A percentile compares a stretch with the other conserved stretches of the same genome.
These are phyloP conservation scores for Phytophthora pistaciae DNA, from an alignment of 352 stramenopile species.

Conservation along the genomic window DNA sequence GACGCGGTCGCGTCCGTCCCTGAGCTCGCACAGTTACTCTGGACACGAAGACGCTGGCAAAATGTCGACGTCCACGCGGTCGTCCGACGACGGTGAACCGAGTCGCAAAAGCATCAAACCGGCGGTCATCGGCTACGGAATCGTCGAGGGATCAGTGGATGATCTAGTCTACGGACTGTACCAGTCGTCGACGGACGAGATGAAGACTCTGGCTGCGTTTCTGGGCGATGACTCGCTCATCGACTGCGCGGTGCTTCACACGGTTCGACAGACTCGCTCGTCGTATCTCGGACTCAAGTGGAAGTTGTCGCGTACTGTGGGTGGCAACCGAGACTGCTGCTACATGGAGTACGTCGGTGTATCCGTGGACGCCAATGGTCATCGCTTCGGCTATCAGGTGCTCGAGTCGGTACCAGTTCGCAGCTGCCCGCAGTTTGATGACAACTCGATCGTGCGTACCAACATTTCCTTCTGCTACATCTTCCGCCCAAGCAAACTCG, in stretches of 20 bases:
- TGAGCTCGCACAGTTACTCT: slow-evolving; percentile 41
- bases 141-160: slow-evolving; percentile 57
- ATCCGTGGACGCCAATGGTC: slow-evolving; percentile 56
- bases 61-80: slow-evolving; percentile 35
- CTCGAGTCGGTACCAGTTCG: slow-evolving; percentile 68
- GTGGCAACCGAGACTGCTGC: slow-evolving; percentile 78
- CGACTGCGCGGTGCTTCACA: slow-evolving; percentile 71
- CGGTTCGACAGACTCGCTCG: slow-evolving; percentile 55
- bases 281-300: slow-evolving; percentile 81
- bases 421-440: slow-evolving; percentile 72
- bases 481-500: slow-evolving; percentile 59
- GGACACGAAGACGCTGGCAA: slow-evolving; percentile 23
- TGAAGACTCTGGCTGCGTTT: slow-evolving; percentile 66
- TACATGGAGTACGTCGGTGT: slow-evolving; percentile 77
- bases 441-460: slow-evolving; percentile 81
- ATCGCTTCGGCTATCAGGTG: slow-evolving; percentile 73
- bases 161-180: slow-evolving; percentile 63
- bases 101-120: slow-evolving; percentile 58
- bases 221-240: slow-evolving; percentile 65
- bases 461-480: slow-evolving; percentile 81
- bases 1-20: slow-evolving; percentile 34
- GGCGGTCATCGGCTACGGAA: slow-evolving; percentile 57
- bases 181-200: slow-evolving; percentile 62
- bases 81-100: slow-evolving; percentile 41
- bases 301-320: slow-evolving; percentile 74